Base-by-base conservation (phyloP, 2,329 filamentous ascomycete genomes). In the Ceratocystis destructans region DNA sequence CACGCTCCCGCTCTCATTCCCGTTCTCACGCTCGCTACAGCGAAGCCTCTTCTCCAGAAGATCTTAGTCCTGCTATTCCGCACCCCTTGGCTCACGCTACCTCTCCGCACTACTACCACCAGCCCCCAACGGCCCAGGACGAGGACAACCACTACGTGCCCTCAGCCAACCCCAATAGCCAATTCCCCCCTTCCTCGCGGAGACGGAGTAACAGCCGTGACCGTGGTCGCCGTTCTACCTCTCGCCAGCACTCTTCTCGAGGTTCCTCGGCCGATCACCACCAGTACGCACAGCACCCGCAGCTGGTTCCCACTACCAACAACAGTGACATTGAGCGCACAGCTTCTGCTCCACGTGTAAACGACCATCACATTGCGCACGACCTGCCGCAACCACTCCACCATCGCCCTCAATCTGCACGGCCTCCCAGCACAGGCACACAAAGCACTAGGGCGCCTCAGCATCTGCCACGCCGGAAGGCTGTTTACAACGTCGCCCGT, bases 21-120 rank as follows among this genome's bases (percentile, higher is more conserved):
- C 62, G 45, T 31, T 64, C 62, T 20, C 50, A 46, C 6, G 41
- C 64, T 4, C 41, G 53, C 12, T 65, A 53, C 1, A 53, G 37
- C 28, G 44, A 48, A n/a, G 20, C 53, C n/a, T 48, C 55, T 31
- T 57, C 61, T 6, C 53, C 48, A 8, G 66, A 61, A n/a, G 66
- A 59, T 10, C 8, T 59, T 10, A 8, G 25, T 8, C 55, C 55
- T 28, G 17, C 28, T 37, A 8, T 41, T 55, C 44, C 46, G 64
- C 17, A 10, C 28, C 12, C n/a, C 28, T 28, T 28, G 10, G 10
- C 1, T 1, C 37, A 41, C 37, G 37, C 53, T 8, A 15, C 28
- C 17, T 17, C 31, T 20, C 8, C 31, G 2, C 31, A 59, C 55
- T 59, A 59, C 55, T 59, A 37, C 28, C 28, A 59, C 28, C 15